Evolutionary conservation across 495 filamentous ascomycete species (phyloP), one percentile per base, ranked within the genome.

Genomic region (Astrothelium macrocarpum): DNA sequence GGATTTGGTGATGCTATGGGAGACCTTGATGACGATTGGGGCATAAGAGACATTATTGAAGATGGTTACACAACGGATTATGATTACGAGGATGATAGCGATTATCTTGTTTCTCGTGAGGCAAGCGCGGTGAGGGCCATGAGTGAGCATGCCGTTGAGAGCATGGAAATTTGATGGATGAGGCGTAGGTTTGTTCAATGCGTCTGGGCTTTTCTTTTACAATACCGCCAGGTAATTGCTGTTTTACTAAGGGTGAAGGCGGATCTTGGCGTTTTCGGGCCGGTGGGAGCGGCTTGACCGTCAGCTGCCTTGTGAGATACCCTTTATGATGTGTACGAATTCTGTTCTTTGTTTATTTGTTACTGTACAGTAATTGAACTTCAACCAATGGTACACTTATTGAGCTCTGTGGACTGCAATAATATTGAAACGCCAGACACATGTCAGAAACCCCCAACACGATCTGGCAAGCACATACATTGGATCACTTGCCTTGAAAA

Each of bases 41-140:
- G 32, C 28, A 53, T n/a, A 2, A 45, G 32, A 9, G 59, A 65
- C 2, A 20, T 36, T 25, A 28, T 42, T 23, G 59, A 25, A 23
- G 61, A 62, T 20, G 23, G 23, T 2, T 53, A 65, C 34, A 20
- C 46, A 16, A 60, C 60, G 12, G 53, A 28, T 16, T 68, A 71
- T 11, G 70, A 68, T 14, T 65, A 71, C 31, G 66, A 65, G 36
- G 71, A 73, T 49, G 49, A 56, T 10, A 62, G 70, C 49, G 69
- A 71, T 31, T 58, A 25, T 26, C 25, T 34, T 59, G 59, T 32
- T 56, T 36, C 56, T n/a, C 56, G 65, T 20, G 62, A 68, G 59
- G 66, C 65, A 65, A 68, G 67, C 63, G 36, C 34, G 23, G 65
- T 73, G 14, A 49, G 64, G 31, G 59, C 65, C 11, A 65, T 73